Base-by-base conservation (phyloP, 169 alveolate species). In the Eimeria acervulina region DNA sequence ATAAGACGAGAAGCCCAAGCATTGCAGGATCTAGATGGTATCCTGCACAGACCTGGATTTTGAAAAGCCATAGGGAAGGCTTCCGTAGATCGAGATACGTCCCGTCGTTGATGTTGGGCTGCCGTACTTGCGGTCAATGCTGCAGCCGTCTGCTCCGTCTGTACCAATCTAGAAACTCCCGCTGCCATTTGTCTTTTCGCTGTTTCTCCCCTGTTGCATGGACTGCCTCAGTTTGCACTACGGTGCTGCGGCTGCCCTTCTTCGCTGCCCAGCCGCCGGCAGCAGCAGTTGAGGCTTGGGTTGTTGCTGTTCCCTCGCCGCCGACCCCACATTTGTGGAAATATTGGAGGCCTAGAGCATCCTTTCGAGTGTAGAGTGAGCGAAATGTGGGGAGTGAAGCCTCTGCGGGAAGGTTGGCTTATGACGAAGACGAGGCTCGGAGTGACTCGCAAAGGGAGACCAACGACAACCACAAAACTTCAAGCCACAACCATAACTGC, bases 1-100 rank as follows among this genome's bases (percentile, higher is more conserved):
- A 68, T 23, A 68, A 31, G 61, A 42, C 33, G 63, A 78, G 88
- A 21, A 78, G 61, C 88, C 61, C 88, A 38, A 21, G 38, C 88
- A 78, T 78, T 42, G 3, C 88, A 44, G 63, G 15, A 33, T 42
- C 55, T 78, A 8, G 21, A 44, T 7, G 36, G 40, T 42, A 78
- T 42, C 40, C 19, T 23, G 38, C 19, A 38, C 23, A 78, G 33
- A 38, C 33, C 59, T 44, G 15, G 42, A 47, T 28, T 28, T 68
- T 68, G 80, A 68, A 31, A n/a, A n/a, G 31, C 10, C 28, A 4
- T 68, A 33, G 80, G 47, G 47, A 31, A n/a, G 80, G 44, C n/a
- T 68, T 10, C 47, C 26, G 47, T 13, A 31, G 10, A 33, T 68
- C n/a, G n/a, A 31, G 47, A 10, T 31, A 47, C 1, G 47, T 63